Base-by-base conservation (phyloP, 2,329 filamentous ascomycete genomes). In the Aspergillus niger region DNA sequence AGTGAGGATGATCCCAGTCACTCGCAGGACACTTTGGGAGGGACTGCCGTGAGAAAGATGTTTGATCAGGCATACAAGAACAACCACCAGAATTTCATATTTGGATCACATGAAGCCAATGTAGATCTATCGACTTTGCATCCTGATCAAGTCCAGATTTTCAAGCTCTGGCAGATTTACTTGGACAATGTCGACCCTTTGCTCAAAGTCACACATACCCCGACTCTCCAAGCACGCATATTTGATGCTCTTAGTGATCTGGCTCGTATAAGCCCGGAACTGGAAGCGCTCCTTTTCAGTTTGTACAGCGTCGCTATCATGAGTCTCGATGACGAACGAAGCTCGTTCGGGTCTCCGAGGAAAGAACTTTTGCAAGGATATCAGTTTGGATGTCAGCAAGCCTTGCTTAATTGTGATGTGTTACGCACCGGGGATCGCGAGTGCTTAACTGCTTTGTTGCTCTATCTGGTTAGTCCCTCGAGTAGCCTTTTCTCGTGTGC, bases 121-220 rank as follows among this genome's bases (percentile, higher is more conserved):
- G 66, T 82, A n/a, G 76, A 83, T 61, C 69, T 87, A 1, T 77
- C 79, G 3, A 72, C 76, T 2, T 65, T 86, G 0, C 87, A 89
- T 66, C 90, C 91, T 0, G 79, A 85, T 4, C 83, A 87, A 0
- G 82, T 85, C 11, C 86, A 91, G 85, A 64, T 89, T 8, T 73
- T 77, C 58, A 65, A 63, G 36, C 68, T 77, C 8, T 91, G 89
- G 88, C 87, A 90, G 72, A 81, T 85, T 15, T 91, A 89, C 69
- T 81, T 91, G 44, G 84, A 86, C 63, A 90, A 90, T 67, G 85
- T 91, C 65, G 87, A 91, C 65, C 87, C 88, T 0, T 71, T 91
- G 5, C 79, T 90, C 50, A 91, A 90, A 68, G 80, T 91, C 58
- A 88, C 86, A 0, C 89, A 91, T 68, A 83, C 85, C 0, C 87